Evolutionary conservation across 495 filamentous ascomycete genomes (phyloP).

Genomic region (Saxispiralis lemnorum): DNA sequence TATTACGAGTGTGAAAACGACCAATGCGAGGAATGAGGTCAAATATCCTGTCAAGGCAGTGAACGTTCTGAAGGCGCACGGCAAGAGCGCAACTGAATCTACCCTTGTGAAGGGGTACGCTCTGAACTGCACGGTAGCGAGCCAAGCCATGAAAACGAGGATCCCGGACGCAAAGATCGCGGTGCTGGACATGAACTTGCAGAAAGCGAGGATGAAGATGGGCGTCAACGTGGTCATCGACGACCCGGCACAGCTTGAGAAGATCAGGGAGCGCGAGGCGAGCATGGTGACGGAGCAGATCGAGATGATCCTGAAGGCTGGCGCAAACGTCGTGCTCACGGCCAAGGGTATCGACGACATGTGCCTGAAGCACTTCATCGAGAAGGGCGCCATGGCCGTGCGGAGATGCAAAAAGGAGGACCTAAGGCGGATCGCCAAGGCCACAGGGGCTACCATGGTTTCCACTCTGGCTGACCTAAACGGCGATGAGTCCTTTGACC

Average conservation of each 20-base stretch:
- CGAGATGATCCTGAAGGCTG: slow-evolving; percentile 93
- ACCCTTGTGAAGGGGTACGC: slow-evolving; percentile 91
- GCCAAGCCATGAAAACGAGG: slow-evolving; percentile 91
- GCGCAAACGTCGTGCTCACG: slow-evolving; percentile 88
- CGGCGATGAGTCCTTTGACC: slow-evolving; percentile 91
- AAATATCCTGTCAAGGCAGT: slow-evolving; percentile 99
- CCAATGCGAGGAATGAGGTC: slow-evolving; percentile 70
- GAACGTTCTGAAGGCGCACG: slow-evolving; percentile 95
- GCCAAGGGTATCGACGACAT: slow-evolving; percentile 98
- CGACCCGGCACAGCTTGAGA: slow-evolving; percentile 89
- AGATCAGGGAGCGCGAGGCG: slow-evolving; percentile 80
- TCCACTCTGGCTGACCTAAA: slow-evolving; percentile 89
- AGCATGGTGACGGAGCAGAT: slow-evolving; percentile 88
- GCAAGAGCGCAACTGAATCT: slow-evolving; percentile 78
- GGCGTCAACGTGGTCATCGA: slow-evolving; percentile 97
- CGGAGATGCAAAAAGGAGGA: slow-evolving; percentile 98
- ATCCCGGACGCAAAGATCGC: slow-evolving; percentile 92
- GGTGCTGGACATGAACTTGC: slow-evolving; percentile 91
- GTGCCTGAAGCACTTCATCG: slow-evolving; percentile 82
- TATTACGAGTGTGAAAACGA: slow-evolving; percentile 84
- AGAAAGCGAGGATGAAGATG: slow-evolving; percentile 97
- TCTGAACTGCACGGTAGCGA: slow-evolving; percentile 95
- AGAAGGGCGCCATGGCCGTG: slow-evolving; percentile 90
- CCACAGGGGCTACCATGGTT: slow-evolving; percentile 82
- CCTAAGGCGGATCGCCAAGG: slow-evolving; percentile 84